Percentiles rank a stretch among this genome's conserved stretches.
Conservation (phyloP, 208 protist genomes). For the Crithidia thermophila region DNA sequence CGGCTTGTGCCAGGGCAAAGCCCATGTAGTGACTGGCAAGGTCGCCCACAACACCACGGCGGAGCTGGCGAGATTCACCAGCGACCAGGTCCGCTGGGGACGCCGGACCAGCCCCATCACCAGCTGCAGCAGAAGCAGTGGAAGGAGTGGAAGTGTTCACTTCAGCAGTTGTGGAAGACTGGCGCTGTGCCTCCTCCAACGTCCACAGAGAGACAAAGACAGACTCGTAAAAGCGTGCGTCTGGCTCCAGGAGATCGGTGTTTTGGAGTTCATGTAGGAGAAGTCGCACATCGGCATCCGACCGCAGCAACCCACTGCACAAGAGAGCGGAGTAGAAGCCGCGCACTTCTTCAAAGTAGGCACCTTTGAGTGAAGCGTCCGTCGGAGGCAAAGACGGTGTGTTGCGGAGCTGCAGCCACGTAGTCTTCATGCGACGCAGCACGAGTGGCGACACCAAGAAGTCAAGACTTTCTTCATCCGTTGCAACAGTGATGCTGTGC, state of each 20-base stretch:
- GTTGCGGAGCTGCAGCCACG: slow-evolving; percentile 27
- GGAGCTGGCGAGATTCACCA: slow-evolving; percentile 27
- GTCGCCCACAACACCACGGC: slow-evolving; percentile 44
- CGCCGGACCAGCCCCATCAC: background rate
- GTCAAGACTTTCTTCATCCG: no score
- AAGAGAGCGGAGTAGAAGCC: slow-evolving; percentile 66
- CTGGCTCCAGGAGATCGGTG: slow-evolving; percentile 56
- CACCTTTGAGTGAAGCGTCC: background rate
- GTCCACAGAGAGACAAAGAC: slow-evolving; percentile 34
- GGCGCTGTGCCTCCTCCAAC: slow-evolving; percentile 4
- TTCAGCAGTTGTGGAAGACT: background rate
- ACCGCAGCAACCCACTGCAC: slow-evolving; percentile 34
- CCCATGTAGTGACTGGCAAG: slow-evolving; percentile 76
- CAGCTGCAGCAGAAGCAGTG: background rate
- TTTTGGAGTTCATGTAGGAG: slow-evolving; percentile 54
- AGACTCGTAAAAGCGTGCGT: slow-evolving; percentile 45
- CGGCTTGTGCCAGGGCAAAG: slow-evolving; percentile 49
- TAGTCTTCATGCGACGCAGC: slow-evolving; percentile 28
- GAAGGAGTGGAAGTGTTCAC: background rate
- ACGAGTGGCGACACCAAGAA: slow-evolving; percentile 22
- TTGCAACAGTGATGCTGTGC: background rate
- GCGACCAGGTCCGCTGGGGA: slow-evolving; percentile 7
- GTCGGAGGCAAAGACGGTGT: background rate
- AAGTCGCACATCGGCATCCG: slow-evolving; percentile 43
- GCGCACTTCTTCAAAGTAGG: slow-evolving; percentile 14